Percentiles rank a stretch among this genome's conserved stretches.
These are phyloP conservation scores for Pseudocercospora musae DNA, from an alignment of 2,329 filamentous ascomycete species.

Conservation along the genomic window DNA sequence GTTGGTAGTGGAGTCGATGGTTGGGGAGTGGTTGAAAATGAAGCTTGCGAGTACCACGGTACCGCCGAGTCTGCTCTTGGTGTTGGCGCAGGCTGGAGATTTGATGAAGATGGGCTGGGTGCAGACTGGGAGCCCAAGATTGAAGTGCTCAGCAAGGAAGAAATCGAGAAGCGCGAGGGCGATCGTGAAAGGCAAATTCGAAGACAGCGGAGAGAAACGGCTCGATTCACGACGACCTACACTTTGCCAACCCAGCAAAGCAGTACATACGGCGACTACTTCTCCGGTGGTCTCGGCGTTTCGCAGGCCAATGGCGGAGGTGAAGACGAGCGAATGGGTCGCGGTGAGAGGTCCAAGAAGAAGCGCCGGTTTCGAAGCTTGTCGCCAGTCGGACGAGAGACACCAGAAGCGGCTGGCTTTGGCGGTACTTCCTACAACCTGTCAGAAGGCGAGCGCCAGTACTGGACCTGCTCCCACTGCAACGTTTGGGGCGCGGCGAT, in stretches of 20 bases:
- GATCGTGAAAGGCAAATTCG: constrained; percentile 90
- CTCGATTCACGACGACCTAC: constrained; percentile 59
- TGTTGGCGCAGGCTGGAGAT: constrained; percentile 90
- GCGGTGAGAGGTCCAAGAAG: constrained; percentile 91
- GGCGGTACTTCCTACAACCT: constrained; percentile 64
- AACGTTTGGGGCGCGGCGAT: constrained; percentile 82
- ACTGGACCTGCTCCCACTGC: constrained; percentile 88
- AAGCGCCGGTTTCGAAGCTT: constrained; percentile 88
- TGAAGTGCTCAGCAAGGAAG: constrained; percentile 75
- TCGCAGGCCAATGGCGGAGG: constrained; percentile 39
- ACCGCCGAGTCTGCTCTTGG: constrained; percentile 38
- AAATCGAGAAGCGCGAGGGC: constrained; percentile 94
- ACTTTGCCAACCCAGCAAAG: constrained; percentile 46
- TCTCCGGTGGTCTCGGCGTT: constrained; percentile 46
- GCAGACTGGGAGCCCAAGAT: constrained; percentile 53
- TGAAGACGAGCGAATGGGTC: constrained; percentile 77
- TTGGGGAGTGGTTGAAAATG: constrained; percentile 77
- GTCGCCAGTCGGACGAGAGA: constrained; percentile 77
- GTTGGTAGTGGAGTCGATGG: constrained; percentile 68
- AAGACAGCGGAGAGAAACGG: constrained; percentile 82
- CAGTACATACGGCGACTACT: constrained; percentile 50
- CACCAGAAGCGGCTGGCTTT: constrained; percentile 68
- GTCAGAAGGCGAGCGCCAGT: constrained; percentile 69
- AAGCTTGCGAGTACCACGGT: constrained; percentile 64
- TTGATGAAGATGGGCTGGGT: constrained; percentile 84